Evolutionary conservation across 1,284 basidiomycete species (phyloP).

Genomic region (Microbotryum scabiosae): DNA sequence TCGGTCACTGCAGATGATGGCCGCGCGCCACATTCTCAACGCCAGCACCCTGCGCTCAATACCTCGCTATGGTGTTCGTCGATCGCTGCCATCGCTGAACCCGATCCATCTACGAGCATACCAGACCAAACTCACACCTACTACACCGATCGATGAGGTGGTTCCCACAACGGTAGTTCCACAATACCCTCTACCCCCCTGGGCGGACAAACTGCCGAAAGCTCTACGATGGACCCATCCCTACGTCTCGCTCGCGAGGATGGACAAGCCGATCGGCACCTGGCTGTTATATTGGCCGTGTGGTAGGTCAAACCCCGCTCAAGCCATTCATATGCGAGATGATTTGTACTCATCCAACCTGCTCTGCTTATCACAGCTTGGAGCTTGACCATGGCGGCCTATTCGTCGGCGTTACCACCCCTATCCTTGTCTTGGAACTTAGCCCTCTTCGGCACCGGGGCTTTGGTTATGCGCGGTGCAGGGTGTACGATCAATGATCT

Average conservation of each 20-base stretch:
- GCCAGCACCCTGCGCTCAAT: no score
- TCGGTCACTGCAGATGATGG: no score
- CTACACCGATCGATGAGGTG: no score
- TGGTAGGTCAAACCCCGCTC: constrained; percentile 48
- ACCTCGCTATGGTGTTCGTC: no score
- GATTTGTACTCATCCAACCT: not conserved
- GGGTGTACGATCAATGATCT: constrained; percentile 99
- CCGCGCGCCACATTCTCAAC: no score
- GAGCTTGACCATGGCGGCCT: constrained; percentile 90
- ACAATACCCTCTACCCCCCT: constrained; percentile 10
- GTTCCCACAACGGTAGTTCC: not conserved
- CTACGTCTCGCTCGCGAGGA: constrained; percentile 74
- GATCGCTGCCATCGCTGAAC: no score
- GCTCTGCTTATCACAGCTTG: constrained; percentile 54
- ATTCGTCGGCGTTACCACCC: constrained; percentile 56
- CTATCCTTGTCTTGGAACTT: constrained; percentile 65
- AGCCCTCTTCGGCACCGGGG: constrained; percentile 77
- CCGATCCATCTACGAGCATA: no score
- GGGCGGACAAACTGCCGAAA: constrained; percentile 19
- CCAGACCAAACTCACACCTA: no score
- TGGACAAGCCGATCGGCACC: constrained; percentile 94
- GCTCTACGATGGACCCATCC: constrained; percentile 44
- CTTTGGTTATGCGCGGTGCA: constrained; percentile 92
- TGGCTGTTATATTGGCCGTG: constrained; percentile 88
- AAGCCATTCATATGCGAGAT: not conserved